Base-by-base conservation (phyloP, 2,329 filamentous ascomycete species). In the Aspergillus tanneri region DNA sequence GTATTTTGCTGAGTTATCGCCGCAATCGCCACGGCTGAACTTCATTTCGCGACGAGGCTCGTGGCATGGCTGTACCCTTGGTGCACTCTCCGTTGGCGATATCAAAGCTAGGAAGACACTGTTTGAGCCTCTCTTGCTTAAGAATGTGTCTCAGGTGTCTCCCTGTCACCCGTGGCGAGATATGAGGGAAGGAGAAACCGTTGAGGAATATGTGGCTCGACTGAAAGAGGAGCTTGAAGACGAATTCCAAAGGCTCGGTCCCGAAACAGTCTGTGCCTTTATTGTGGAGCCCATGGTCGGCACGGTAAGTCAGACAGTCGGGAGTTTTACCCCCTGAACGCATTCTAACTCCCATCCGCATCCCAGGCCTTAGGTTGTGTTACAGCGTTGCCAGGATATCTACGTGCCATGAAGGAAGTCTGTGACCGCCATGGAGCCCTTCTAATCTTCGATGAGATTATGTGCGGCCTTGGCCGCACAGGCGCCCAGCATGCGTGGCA, bases 221-320 rank as follows among this genome's bases (percentile, higher is more conserved):
- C 70, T 88, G 11, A 78, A 79, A 0, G 64, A 76, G 9, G 84
- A 90, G 60, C 70, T 90, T 1, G 85, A 88, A 4, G 72, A 70
- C 8, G 81, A 86, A 55, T 88, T 90, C 53, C 72, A 77, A 45
- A 64, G 74, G 1, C 58, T 87, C 0, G 86, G 85, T 0, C 79
- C 85, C 0, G 74, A 81, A 0, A 85, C 75, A 0, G 83, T 90
- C 1, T 83, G 80, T 45, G 86, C 83, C 1, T 88, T 90, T 59
- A 75, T 89, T n/a, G 80, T 83, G 2, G 86, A 89, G 65, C 83
- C 85, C 0, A 75, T 89, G 1, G 83, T 85, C 5, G 83, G 85
- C 2, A 80, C 84, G 5, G 77, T 84, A 47, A 11, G 36, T 25
- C 12, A 41, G 24, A 11, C 6, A 25, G 24, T 6, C 11, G 11